phyloP scores from a whole-genome alignment of 352 stramenopile genomes.

The Aphanomyces astaci region DNA sequence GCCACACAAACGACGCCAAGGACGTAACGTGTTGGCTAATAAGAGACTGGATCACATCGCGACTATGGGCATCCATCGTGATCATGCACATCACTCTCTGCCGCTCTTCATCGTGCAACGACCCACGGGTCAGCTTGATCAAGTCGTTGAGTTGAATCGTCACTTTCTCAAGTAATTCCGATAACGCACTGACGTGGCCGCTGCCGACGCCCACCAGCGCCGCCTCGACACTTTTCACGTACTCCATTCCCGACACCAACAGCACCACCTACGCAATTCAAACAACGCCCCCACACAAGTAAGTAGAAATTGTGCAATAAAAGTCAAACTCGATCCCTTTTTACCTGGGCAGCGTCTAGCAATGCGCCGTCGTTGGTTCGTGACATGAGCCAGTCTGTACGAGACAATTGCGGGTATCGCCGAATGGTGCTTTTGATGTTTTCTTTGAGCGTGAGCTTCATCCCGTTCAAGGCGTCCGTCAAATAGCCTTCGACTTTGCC shows the following conservation, averaged over 20 bases:
- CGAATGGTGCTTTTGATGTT: constrained; percentile 82
- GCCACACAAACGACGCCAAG: constrained; percentile 85
- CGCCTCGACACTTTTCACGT: constrained; percentile 77
- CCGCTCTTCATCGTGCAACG: constrained; percentile 79
- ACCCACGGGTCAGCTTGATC: constrained; percentile 83
- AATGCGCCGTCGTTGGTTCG: constrained; percentile 35
- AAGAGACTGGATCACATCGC: constrained; percentile 89
- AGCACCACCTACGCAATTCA: constrained; percentile 76
- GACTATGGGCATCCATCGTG: constrained; percentile 89
- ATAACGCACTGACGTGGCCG: constrained; percentile 75
- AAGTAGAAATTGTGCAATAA: too few species aligned
- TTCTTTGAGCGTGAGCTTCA: constrained; percentile 83
- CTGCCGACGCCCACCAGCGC: constrained; percentile 57
- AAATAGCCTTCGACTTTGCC: constrained; percentile 96
- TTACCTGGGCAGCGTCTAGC: constrained; percentile 9
- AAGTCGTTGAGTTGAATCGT: constrained; percentile 88
- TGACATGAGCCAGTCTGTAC: constrained; percentile 90
- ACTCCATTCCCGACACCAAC: constrained; percentile 86
- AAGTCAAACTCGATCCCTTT: too few species aligned
- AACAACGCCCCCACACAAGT: neutral
- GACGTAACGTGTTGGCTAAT: constrained; percentile 75
- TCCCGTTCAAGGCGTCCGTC: constrained; percentile 85
- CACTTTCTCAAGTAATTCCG: constrained; percentile 75
- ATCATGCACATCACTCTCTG: constrained; percentile 93
- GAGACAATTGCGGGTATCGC: constrained; percentile 83